Percentiles rank a stretch among this genome's conserved stretches.
Conservation (phyloP, 2,329 filamentous ascomycete species). For the Fusarium praegraminearum region DNA sequence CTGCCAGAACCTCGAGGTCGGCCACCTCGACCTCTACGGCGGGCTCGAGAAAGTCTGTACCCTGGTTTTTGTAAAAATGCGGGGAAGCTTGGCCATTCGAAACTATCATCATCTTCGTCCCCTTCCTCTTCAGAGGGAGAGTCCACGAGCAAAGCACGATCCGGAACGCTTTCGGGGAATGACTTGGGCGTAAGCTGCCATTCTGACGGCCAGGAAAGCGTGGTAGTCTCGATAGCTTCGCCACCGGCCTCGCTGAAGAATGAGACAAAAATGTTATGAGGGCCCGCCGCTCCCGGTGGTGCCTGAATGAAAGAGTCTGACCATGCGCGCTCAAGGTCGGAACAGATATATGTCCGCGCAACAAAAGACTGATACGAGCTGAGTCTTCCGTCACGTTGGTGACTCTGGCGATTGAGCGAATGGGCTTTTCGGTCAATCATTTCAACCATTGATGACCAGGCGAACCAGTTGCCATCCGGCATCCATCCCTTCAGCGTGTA, state of each 20-base stretch:
- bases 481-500: slow-evolving; percentile 60
- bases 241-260: slow-evolving; percentile 36
- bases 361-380: slow-evolving; percentile 41
- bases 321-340: slow-evolving; percentile 61
- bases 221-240: background rate
- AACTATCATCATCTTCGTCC: slow-evolving; percentile 37
- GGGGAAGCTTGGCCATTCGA: slow-evolving; percentile 32
- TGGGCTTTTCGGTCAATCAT: slow-evolving; percentile 48
- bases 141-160: slow-evolving; percentile 19
- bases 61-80: background rate
- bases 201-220: slow-evolving; percentile 45
- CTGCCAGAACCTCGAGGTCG: slow-evolving; percentile 8
- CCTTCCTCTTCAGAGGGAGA: slow-evolving; percentile 39
- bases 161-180: slow-evolving; percentile 17
- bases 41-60: background rate
- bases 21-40: slow-evolving; percentile 12
- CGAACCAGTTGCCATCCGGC: slow-evolving; percentile 55
- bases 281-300: slow-evolving; percentile 44
- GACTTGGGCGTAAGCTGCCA: slow-evolving; percentile 44
- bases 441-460: slow-evolving; percentile 49
- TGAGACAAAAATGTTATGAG: slow-evolving; percentile 51
- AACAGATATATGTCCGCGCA: slow-evolving; percentile 55
- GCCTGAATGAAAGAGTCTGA: slow-evolving; percentile 44
- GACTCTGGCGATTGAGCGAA: slow-evolving; percentile 23
- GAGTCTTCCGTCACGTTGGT: slow-evolving; percentile 10